Conservation (phyloP, 805 yeast species). For the Saccharomycopsis olivae region DNA sequence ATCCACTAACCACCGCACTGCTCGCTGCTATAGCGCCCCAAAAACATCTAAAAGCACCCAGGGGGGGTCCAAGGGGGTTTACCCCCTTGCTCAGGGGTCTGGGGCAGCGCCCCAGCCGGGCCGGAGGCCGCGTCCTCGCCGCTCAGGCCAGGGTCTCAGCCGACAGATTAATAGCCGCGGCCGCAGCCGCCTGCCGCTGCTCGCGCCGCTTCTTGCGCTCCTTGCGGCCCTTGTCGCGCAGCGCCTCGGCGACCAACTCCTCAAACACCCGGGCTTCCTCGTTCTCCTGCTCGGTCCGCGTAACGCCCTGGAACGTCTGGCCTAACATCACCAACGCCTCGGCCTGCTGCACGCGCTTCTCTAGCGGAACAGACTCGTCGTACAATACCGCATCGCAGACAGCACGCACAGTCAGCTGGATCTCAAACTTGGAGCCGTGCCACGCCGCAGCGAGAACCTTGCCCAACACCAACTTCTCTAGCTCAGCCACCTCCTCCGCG, state of each 20-base stretch:
- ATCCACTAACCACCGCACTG: too few species aligned
- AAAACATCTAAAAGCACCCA: too few species aligned
- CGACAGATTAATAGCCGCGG: neutral
- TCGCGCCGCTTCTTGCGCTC: constrained; percentile 14
- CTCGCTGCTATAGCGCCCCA: too few species aligned
- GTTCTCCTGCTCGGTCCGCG: constrained; percentile 78
- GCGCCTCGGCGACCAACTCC: constrained; percentile 83
- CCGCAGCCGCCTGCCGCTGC: constrained; percentile 8
- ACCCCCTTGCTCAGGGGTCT: too few species aligned
- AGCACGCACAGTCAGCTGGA: constrained; percentile 63
- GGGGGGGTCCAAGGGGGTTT: too few species aligned
- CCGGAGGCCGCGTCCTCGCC: too few species aligned
- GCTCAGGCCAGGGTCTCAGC: too few species aligned
- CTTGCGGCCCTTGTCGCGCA: constrained; percentile 30
- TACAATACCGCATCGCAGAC: constrained; percentile 70
- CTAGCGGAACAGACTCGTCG: constrained; percentile 49
- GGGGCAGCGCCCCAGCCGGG: too few species aligned
- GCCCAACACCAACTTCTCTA: constrained; percentile 75
- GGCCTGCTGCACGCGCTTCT: constrained; percentile 64
- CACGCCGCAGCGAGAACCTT: constrained; percentile 90
- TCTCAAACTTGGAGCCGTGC: constrained; percentile 87
- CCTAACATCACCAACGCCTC: constrained; percentile 71
- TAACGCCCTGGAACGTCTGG: constrained; percentile 48
- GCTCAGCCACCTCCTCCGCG: constrained; percentile 29
- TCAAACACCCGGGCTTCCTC: constrained; percentile 90